A percentile compares a stretch with the other conserved stretches of the same genome.
phyloP scores from a whole-genome alignment of 2,329 filamentous ascomycete genomes.

The Karstenula rhodostoma region DNA sequence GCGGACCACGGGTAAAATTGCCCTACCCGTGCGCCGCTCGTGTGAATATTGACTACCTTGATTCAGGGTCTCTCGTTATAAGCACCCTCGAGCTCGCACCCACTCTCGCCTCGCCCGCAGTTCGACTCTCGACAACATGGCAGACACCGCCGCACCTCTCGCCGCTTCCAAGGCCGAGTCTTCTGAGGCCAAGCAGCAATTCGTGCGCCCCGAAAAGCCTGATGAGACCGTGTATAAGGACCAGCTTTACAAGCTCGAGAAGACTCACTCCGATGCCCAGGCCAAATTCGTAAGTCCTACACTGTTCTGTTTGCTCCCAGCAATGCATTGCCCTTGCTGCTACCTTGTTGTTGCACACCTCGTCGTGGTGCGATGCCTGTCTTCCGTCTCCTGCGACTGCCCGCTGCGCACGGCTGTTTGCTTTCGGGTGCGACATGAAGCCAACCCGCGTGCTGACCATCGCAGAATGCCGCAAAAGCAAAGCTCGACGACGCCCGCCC shows the following conservation, averaged over 20 bases:
- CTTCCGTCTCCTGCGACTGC: background rate
- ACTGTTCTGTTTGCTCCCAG: conserved; percentile 6
- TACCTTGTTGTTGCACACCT: background rate
- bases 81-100: conserved; percentile 8
- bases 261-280: conserved; percentile 81
- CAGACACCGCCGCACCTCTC: conserved; percentile 47
- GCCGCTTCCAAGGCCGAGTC: conserved; percentile 41
- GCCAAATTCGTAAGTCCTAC: conserved; percentile 67
- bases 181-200: conserved; percentile 46
- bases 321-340: conserved; percentile 16
- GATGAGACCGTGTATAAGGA: conserved; percentile 86
- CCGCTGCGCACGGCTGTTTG: background rate
- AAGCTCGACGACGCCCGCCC: conserved; percentile 87
- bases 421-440: background rate
- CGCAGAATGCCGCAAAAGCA: conserved; percentile 82
- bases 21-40: conserved; percentile 20
- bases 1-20: conserved; percentile 35
- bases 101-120: conserved; percentile 20
- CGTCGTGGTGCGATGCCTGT: background rate
- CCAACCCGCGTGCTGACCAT: conserved; percentile 6
- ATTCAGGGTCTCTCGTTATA: conserved; percentile 22
- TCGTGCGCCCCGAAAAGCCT: conserved; percentile 79
- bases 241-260: conserved; percentile 80
- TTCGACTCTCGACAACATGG: conserved; percentile 37
- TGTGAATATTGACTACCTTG: conserved; percentile 23